Conservation (phyloP, 2,329 filamentous ascomycete genomes). For the Apiospora saccharicola region DNA sequence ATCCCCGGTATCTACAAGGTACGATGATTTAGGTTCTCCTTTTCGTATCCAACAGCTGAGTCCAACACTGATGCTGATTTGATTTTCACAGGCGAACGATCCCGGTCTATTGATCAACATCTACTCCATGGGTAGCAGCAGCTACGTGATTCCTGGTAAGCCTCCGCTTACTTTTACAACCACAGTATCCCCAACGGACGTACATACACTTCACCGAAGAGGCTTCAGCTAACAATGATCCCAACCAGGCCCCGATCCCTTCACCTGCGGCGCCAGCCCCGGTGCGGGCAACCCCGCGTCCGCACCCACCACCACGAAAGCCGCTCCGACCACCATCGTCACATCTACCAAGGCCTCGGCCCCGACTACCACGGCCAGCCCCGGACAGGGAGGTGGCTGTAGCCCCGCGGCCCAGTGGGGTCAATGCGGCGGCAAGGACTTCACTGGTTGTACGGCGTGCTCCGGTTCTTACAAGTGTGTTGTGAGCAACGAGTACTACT, state of each 20-base stretch:
- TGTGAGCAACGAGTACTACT: slow-evolving; percentile 44
- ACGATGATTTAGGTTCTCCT: slow-evolving; percentile 20
- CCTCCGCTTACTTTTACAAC: background rate
- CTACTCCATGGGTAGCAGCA: slow-evolving; percentile 41
- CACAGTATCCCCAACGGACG: background rate
- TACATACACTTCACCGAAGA: background rate
- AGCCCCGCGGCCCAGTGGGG: slow-evolving; percentile 39
- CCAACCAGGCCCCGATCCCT: slow-evolving; percentile 24
- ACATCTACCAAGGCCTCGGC: slow-evolving; percentile 31
- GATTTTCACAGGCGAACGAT: slow-evolving; percentile 39
- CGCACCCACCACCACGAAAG: slow-evolving; percentile 16
- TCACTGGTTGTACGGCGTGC: slow-evolving; percentile 45
- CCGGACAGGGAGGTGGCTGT: slow-evolving; percentile 25
- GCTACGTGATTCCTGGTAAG: slow-evolving; percentile 45
- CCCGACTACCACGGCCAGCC: slow-evolving; percentile 31
- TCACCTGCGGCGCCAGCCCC: slow-evolving; percentile 27
- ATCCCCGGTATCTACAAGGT: slow-evolving; percentile 49
- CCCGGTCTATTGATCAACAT: slow-evolving; percentile 47
- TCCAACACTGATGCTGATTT: background rate
- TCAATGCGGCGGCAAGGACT: slow-evolving; percentile 48
- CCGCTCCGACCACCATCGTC: slow-evolving; percentile 15
- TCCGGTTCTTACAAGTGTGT: slow-evolving; percentile 43
- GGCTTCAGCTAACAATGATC: background rate
- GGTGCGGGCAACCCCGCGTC: background rate
- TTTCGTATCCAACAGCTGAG: background rate